Evolutionary conservation across 352 stramenopile species (phyloP).

Genomic region (Globisporangium paroecandrum): DNA sequence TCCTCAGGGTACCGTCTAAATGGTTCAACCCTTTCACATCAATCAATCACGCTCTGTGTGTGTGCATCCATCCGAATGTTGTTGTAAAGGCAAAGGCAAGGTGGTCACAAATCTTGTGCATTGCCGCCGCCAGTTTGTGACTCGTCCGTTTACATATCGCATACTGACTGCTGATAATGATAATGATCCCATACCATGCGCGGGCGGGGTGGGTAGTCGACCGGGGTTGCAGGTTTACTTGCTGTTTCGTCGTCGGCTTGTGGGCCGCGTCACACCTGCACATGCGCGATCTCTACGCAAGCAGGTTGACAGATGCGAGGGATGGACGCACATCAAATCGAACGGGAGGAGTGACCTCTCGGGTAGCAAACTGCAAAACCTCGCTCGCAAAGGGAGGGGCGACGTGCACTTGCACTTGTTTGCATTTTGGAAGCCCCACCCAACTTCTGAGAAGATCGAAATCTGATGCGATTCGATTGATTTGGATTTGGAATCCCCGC

Average conservation of each 20-base stretch:
- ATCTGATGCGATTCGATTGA: conserved; percentile 4
- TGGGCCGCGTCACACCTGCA: neutral
- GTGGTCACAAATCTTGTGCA: neutral
- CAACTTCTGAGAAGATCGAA: conserved; percentile 9
- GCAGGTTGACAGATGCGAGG: conserved; percentile 5
- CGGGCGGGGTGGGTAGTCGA: neutral
- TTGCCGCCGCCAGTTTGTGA: neutral
- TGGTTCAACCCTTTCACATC: neutral
- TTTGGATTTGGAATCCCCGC: neutral
- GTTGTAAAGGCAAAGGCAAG: neutral
- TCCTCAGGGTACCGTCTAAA: neutral
- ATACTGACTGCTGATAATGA: neutral
- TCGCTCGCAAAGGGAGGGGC: neutral
- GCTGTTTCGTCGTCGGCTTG: neutral
- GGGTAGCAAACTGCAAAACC: neutral
- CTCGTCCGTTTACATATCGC: conserved; percentile 1
- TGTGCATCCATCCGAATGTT: neutral
- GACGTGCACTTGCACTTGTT: neutral
- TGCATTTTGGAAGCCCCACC: conserved; percentile 1
- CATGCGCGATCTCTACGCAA: neutral
- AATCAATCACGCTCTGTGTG: neutral
- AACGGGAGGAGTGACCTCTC: neutral
- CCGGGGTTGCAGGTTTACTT: conserved; percentile 5
- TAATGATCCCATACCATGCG: neutral
- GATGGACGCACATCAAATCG: conserved; percentile 7